Percentiles rank a stretch among this genome's conserved stretches.
Evolutionary conservation across 768 basidiomycete genomes (phyloP).

Genomic region (Postia placenta): DNA sequence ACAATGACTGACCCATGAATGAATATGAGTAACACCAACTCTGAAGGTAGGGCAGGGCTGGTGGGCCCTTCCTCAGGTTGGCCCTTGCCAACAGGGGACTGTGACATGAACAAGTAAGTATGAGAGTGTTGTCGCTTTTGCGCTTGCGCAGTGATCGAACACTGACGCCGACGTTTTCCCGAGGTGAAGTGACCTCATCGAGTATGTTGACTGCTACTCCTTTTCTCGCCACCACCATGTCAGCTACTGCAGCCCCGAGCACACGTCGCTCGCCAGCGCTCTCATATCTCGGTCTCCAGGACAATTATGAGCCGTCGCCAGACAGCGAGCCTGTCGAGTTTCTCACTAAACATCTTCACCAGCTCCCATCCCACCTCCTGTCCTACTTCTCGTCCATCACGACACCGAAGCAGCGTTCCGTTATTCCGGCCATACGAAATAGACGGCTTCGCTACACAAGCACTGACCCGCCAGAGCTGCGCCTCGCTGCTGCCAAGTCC

Average conservation of each 20-base stretch:
- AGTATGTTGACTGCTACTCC: too few relatives aligned
- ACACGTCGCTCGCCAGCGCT: slow-evolving; percentile 14
- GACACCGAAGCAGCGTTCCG: slow-evolving; percentile 60
- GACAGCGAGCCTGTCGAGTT: slow-evolving; percentile 53
- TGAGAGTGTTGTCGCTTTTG: too few relatives aligned
- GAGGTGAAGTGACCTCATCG: too few relatives aligned
- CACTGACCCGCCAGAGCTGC: slow-evolving; percentile 49
- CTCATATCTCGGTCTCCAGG: slow-evolving; percentile 51
- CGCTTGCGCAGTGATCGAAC: too few relatives aligned
- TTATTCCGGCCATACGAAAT: slow-evolving; percentile 62
- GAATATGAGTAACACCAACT: slow-evolving; percentile 64
- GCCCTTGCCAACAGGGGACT: too few relatives aligned
- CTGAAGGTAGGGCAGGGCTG: slow-evolving; percentile 20
- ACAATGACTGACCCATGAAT: slow-evolving; percentile 63
- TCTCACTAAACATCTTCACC: slow-evolving; percentile 47
- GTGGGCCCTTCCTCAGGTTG: too few relatives aligned
- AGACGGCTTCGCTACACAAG: slow-evolving; percentile 59
- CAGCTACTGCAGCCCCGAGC: background rate
- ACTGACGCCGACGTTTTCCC: background rate
- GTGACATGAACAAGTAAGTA: too few relatives aligned
- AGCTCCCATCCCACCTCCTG: slow-evolving; percentile 65
- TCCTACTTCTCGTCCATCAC: slow-evolving; percentile 34
- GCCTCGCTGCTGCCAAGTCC: slow-evolving; percentile 43
- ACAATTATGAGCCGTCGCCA: slow-evolving; percentile 57
- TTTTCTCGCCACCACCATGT: background rate